Evolutionary conservation across 768 basidiomycete genomes (phyloP).

Genomic region (Rhodotorula taiwanensis): DNA sequence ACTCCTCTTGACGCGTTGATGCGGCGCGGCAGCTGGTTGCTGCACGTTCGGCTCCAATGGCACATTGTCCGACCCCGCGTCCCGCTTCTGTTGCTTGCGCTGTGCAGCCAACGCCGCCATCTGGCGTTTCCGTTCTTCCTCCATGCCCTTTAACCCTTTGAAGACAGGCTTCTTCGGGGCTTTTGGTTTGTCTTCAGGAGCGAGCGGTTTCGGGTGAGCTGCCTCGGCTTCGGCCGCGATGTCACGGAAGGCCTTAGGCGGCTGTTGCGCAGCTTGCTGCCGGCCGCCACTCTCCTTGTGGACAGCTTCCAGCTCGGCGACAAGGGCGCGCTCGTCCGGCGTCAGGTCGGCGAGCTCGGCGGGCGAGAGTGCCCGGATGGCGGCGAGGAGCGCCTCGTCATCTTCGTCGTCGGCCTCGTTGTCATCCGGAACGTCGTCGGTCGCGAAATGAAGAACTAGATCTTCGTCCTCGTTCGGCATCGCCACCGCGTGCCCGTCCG

Average conservation of each 20-base stretch:
- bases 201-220: too few relatives aligned
- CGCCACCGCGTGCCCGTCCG: neutral
- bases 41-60: too few relatives aligned
- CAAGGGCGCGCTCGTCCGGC: neutral
- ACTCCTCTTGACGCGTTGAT: neutral
- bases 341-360: conserved; percentile 3
- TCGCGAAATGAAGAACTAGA: neutral
- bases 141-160: neutral
- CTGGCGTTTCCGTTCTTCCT: neutral
- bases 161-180: too few relatives aligned
- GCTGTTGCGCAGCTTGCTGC: neutral
- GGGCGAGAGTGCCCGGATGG: neutral
- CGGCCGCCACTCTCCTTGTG: neutral
- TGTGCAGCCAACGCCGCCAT: too few relatives aligned
- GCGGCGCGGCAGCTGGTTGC: too few relatives aligned
- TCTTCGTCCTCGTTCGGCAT: neutral
- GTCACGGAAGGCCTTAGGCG: neutral
- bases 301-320: conserved; percentile 5
- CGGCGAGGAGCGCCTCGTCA: conserved; percentile 15
- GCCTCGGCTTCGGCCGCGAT: neutral
- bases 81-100: too few relatives aligned
- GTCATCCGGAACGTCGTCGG: neutral
- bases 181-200: too few relatives aligned
- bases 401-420: neutral
- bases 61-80: too few relatives aligned